Base-by-base conservation (phyloP, 768 basidiomycete species). In the Lenzites betulinus region DNA sequence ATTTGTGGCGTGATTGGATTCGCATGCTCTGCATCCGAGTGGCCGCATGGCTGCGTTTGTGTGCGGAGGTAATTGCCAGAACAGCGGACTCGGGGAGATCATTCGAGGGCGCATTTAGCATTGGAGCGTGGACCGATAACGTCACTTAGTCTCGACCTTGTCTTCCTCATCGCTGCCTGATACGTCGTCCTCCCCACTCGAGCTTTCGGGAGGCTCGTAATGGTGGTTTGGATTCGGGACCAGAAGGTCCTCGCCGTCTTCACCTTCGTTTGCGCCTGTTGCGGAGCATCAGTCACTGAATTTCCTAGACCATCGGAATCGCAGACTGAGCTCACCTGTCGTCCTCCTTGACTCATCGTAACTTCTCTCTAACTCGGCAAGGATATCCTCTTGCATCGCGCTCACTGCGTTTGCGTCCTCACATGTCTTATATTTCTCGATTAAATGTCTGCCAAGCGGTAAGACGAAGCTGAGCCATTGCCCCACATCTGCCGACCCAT, bases 381-480 rank as follows among this genome's bases (percentile, higher is more conserved):
- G 85, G 51, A 93, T 86, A 28, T 72, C 74, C 25, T 89, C 83
- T 70, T 95, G 92, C 74, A 80, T 81, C 7, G 70, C 75, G 1
- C 68, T 69, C 22, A 94, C 77, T 35, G 89, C 87, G 11, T 76
- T 81, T 0, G 88, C 78, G 0, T 82, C 83, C 2, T 70, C 74
- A 69, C 95, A 98, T 36, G 79, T 86, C 62, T 82, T 79, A 70
- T 99, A 99, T 48, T 80, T 81, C 57, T 90, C 83, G 54, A 99
- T 76, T 60, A 71, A 56, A 20, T 68, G 59, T 48, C 74, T 68
- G 48, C 6, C 22, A 7, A 33, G 38, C 52, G 30, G 3, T 7
- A n/a, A 11, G 11, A 11, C 30, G 30, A 4, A 5, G 30, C 30
- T 33, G 6, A 33, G 30, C 11, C 30, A 33, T 5, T 4, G 11